Evolutionary conservation across 2,329 filamentous ascomycete species (phyloP).

Genomic region (Zasmidium citrigriseum): DNA sequence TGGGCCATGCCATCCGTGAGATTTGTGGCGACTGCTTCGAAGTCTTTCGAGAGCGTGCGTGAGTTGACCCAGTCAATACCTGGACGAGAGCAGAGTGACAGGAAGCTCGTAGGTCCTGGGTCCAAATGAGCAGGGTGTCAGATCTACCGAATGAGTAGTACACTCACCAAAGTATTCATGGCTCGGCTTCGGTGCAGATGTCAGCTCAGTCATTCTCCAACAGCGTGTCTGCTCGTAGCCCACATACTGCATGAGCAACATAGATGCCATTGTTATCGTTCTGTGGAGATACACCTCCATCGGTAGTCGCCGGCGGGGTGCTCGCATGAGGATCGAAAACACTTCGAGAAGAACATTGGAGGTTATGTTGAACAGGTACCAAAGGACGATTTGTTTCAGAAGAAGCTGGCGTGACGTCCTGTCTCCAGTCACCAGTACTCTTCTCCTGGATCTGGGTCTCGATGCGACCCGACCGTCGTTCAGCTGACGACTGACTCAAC

Average conservation of each 20-base stretch:
- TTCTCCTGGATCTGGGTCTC: neutral
- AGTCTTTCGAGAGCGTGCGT: neutral
- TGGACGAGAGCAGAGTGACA: neutral
- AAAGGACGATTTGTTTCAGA: no score
- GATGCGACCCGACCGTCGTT: neutral
- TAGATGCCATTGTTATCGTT: neutral
- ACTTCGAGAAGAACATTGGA: no score
- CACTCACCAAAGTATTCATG: neutral
- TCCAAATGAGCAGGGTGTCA: no score
- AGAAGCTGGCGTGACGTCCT: no score
- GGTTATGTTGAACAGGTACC: no score
- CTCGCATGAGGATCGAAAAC: no score
- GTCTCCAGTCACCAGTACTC: no score
- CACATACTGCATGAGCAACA: neutral
- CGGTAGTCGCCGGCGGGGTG: neutral
- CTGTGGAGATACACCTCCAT: neutral
- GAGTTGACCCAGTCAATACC: neutral
- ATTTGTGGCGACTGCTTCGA: neutral
- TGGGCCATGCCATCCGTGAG: neutral
- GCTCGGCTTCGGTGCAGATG: no score
- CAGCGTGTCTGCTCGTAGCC: no score
- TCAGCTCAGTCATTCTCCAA: no score
- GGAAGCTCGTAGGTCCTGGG: neutral
- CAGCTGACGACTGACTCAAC: neutral
- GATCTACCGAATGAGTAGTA: no score